These are phyloP conservation scores for Acanthamoeba royreba DNA, from an alignment of 208 protist species.

Conservation along the genomic window DNA sequence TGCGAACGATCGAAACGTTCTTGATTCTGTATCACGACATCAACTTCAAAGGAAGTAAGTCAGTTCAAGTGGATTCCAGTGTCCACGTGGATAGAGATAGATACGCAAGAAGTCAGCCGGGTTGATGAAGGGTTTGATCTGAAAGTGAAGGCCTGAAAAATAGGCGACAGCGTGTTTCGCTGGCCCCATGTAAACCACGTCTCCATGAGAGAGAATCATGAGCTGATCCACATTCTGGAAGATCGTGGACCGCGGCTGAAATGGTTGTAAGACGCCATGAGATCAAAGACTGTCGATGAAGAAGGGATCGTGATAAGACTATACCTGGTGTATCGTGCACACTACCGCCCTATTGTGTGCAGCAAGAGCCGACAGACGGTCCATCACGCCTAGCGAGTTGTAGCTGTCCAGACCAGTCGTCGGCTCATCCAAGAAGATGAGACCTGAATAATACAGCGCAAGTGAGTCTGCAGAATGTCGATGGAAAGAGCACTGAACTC, in stretches of 20 bases:
- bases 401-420: conserved; percentile 16
- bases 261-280: not conserved
- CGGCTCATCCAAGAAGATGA: conserved; percentile 25
- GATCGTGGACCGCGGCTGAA: not conserved
- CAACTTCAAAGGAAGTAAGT: not conserved
- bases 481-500: not conserved
- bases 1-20: not conserved
- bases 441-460: not conserved
- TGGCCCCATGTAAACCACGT: conserved; percentile 11
- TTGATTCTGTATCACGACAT: not conserved
- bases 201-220: not conserved
- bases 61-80: not conserved
- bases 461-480: not conserved
- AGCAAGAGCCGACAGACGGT: not conserved
- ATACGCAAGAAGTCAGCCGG: conserved; percentile 8
- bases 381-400: not conserved
- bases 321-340: conserved; percentile 34
- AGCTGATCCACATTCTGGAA: conserved; percentile 29
- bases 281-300: not conserved
- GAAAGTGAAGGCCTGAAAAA: not conserved
- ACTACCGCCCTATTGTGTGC: not conserved
- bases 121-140: not conserved
- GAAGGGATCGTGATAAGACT: not conserved
- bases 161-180: not conserved
- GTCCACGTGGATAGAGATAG: not conserved